Base-by-base conservation (phyloP, 495 filamentous ascomycete species). In the Bacidia gigantensis region DNA sequence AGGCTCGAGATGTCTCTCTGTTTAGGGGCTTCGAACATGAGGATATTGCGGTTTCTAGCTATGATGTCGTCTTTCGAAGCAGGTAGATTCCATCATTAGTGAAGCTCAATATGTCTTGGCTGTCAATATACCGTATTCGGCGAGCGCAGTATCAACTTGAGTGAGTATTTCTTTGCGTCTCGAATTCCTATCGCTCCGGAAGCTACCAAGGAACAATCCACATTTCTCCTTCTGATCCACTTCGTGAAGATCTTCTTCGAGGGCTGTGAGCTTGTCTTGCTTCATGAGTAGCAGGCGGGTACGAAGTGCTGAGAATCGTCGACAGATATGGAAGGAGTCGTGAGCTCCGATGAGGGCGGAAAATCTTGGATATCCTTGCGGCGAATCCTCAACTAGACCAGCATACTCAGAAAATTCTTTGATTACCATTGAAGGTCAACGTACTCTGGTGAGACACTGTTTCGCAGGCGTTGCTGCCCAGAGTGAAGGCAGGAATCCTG, bases 361-460 rank as follows among this genome's bases (percentile, higher is more conserved):
- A 49, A 60, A 62, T 9, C 54, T 58, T 23, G 66, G 66, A 56
- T 67, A 69, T 12, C 64, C 66, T 2, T 52, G 18, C 17, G 38
- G 39, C 54, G 51, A 69, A 18, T 63, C 59, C 32, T 67, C 65
- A 26, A 66, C 66, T 68, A 44, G 12, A 44, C 20, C 41, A 44
- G 17, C 5, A 22, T 17, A 22, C 9, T 22, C 20, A 22, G 9
- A 44, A 7, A 44, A 9, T 44, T 9, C 41, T 22, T 17, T n/a
- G 41, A 44, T 17, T 44, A 17, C 41, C 20, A 7, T n/a, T 44
- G 5, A 35, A 35, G 14, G 14, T 14, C 29, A 35, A 35, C 29
- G 7, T 35, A 35, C 29, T 35, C 29, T 35, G 29, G 29, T 35
- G 29, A 35, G 29, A 35, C 14, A 35, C 5, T 35, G 5, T 35